A percentile compares a stretch with the other conserved stretches of the same genome.
Evolutionary conservation across 108 stramenopile genomes (phyloP).

Genomic region (Pseudonitzschia pungens): DNA sequence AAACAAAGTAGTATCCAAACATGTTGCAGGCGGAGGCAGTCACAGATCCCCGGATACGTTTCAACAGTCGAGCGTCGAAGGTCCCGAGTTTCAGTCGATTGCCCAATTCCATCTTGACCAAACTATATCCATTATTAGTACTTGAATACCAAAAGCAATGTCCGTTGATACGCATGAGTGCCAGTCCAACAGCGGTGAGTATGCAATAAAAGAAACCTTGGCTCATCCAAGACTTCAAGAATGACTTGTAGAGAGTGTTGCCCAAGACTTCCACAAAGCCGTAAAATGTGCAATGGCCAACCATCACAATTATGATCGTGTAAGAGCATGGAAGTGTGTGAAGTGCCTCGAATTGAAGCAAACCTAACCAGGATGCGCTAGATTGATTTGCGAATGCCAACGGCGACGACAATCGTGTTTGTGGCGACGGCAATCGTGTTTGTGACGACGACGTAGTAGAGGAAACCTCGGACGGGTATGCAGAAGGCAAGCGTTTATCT

Average conservation of each 20-base stretch:
- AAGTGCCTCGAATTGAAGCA: constrained; percentile 2
- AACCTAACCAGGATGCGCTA: neutral
- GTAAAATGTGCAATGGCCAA: constrained; percentile 4
- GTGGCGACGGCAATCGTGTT: neutral
- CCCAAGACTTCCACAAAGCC: neutral
- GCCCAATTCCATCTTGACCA: constrained; percentile 7
- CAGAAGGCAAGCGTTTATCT: neutral
- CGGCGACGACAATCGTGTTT: neutral
- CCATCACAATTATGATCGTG: neutral
- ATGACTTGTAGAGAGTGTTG: neutral
- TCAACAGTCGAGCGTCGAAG: constrained; percentile 6
- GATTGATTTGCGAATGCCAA: neutral
- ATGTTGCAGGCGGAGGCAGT: constrained; percentile 8
- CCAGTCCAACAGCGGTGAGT: neutral
- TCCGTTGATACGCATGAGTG: constrained; percentile 12
- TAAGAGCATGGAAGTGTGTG: constrained; percentile 7
- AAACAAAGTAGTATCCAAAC: constrained; percentile 17
- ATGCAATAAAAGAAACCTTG: neutral
- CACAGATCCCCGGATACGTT: neutral
- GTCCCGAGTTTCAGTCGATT: constrained; percentile 11
- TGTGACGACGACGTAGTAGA: neutral
- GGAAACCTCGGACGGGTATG: neutral
- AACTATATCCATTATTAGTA: neutral
- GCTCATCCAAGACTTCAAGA: neutral
- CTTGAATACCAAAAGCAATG: neutral